A percentile compares a stretch with the other conserved stretches of the same genome.
These are phyloP conservation scores for Moesziomyces aphidis DNA, from an alignment of 1,284 basidiomycete genomes.

Conservation along the genomic window DNA sequence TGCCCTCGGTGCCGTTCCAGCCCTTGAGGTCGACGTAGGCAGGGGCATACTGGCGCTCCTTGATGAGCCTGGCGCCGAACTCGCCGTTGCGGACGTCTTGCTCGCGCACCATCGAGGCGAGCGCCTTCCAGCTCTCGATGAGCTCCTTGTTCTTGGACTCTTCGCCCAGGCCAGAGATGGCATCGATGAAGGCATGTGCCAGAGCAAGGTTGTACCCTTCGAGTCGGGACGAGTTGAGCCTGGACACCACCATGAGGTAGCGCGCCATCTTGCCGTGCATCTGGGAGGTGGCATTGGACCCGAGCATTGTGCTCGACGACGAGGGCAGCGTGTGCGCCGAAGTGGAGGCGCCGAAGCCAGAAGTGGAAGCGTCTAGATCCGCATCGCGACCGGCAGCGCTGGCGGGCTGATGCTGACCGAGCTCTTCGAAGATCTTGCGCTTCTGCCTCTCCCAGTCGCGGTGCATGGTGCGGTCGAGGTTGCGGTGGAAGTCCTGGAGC, in stretches of 20 bases:
- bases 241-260: slow-evolving; percentile 60
- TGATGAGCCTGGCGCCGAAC: slow-evolving; percentile 60
- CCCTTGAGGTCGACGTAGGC: slow-evolving; percentile 68
- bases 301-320: slow-evolving; percentile 15
- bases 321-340: slow-evolving; percentile 40
- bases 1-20: slow-evolving; percentile 35
- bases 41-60: slow-evolving; percentile 71
- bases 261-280: slow-evolving; percentile 64
- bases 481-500: slow-evolving; percentile 83
- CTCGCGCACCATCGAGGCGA: slow-evolving; percentile 70
- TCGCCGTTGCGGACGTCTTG: slow-evolving; percentile 69
- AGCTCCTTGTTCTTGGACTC: slow-evolving; percentile 64
- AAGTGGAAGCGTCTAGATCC: slow-evolving; percentile 22
- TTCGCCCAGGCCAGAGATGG: slow-evolving; percentile 50
- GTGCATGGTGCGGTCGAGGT: slow-evolving; percentile 79
- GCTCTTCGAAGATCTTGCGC: slow-evolving; percentile 87
- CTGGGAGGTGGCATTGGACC: slow-evolving; percentile 26
- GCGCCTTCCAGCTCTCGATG: slow-evolving; percentile 69
- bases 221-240: slow-evolving; percentile 61
- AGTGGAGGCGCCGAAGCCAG: slow-evolving; percentile 49
- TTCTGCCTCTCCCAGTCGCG: slow-evolving; percentile 91
- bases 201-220: slow-evolving; percentile 51
- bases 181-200: slow-evolving; percentile 59
- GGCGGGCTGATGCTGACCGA: slow-evolving; percentile 72
- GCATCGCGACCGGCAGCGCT: slow-evolving; percentile 17